Conservation (phyloP, 768 basidiomycete species). For the Lactarius sanguifluus region DNA sequence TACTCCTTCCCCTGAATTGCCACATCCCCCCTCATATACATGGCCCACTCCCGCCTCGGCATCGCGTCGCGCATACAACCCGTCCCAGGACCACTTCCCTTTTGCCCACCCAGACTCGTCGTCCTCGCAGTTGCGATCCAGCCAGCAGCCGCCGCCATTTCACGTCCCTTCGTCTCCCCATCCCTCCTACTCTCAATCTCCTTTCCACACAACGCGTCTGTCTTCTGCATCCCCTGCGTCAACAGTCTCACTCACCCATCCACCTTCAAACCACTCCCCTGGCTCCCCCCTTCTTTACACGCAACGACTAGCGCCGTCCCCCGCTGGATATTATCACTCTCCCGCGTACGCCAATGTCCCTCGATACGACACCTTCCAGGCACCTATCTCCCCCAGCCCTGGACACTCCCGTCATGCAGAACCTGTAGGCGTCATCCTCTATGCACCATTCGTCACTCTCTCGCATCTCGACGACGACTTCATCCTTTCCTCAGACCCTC, state of each 20-base stretch:
- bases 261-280: conserved; percentile 22
- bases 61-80: conserved; percentile 13
- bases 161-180: conserved; percentile 15
- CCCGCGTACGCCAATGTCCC: conserved; percentile 3
- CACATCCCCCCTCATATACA: conserved; percentile 6
- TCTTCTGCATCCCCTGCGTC: conserved; percentile 24
- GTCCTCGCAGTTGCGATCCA: conserved; percentile 13
- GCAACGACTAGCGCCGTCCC: conserved; percentile 14
- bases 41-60: conserved; percentile 14
- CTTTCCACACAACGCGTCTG: conserved; percentile 15
- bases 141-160: conserved; percentile 14
- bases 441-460: conserved; percentile 19
- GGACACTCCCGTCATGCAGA: conserved; percentile 22
- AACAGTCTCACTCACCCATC: conserved; percentile 14
- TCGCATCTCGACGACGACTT: conserved; percentile 18
- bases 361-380: conserved; percentile 18
- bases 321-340: conserved; percentile 15
- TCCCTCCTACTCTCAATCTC: conserved; percentile 22
- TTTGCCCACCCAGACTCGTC: conserved; percentile 7
- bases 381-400: conserved; percentile 19
- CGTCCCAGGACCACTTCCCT: conserved; percentile 13
- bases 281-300: conserved; percentile 22
- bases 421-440: conserved; percentile 13
- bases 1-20: conserved; percentile 32
- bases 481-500: conserved; percentile 28